Percentiles rank a stretch among this genome's conserved stretches.
Conservation (phyloP, 495 filamentous ascomycete genomes). For the Penicillium cataractarum region DNA sequence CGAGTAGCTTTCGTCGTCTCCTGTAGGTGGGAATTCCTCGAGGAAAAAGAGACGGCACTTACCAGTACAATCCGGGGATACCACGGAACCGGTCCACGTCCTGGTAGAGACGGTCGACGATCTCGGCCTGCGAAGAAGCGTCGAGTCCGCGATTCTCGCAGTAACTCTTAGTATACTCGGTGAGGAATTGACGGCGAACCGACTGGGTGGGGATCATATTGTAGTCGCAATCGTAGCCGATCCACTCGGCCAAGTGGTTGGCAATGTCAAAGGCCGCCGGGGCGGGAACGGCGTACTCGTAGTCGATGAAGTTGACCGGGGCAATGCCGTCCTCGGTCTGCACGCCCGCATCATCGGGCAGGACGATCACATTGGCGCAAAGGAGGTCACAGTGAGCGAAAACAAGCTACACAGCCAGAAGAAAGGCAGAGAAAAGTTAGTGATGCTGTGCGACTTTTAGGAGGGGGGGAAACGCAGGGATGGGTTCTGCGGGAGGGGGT, state of each 20-base stretch:
- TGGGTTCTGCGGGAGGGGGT: slow-evolving; percentile 1
- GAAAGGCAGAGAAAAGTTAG: slow-evolving; percentile 21
- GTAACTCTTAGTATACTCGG: slow-evolving; percentile 71
- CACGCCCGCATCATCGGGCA: slow-evolving; percentile 50
- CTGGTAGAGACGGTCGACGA: slow-evolving; percentile 64
- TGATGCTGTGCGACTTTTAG: not conserved
- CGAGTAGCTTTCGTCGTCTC: not conserved
- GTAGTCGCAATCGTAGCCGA: slow-evolving; percentile 93
- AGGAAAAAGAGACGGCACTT: slow-evolving; percentile 11
- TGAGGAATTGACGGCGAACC: slow-evolving; percentile 79
- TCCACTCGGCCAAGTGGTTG: slow-evolving; percentile 99
- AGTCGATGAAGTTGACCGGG: slow-evolving; percentile 91
- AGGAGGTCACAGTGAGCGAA: slow-evolving; percentile 96
- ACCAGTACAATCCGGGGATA: slow-evolving; percentile 85
- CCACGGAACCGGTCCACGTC: slow-evolving; percentile 90
- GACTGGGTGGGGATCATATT: slow-evolving; percentile 76
- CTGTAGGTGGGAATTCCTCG: not conserved
- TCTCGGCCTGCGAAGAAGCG: slow-evolving; percentile 58
- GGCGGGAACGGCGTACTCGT: slow-evolving; percentile 93
- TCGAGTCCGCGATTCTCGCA: slow-evolving; percentile 39
- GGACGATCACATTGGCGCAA: slow-evolving; percentile 90
- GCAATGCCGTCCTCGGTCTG: slow-evolving; percentile 39
- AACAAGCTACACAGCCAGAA: slow-evolving; percentile 61
- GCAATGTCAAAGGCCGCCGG: slow-evolving; percentile 97
- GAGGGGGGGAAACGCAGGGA: not conserved